Percentiles rank a stretch among this genome's conserved stretches.
Conservation (phyloP, 163 green algal genomes). For the Volvox carteri region DNA sequence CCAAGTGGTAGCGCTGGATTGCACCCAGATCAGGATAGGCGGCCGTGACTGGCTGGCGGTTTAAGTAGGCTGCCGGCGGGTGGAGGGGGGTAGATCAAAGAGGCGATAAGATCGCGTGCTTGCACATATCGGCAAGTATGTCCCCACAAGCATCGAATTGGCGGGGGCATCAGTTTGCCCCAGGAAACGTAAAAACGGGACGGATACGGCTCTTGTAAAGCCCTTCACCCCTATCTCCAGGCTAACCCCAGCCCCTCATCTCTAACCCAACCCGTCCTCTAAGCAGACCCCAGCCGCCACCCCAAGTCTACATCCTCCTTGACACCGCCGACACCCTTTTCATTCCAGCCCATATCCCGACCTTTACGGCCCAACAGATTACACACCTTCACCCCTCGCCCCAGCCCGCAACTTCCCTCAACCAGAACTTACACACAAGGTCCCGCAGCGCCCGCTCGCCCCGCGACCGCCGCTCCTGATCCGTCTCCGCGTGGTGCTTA, state of each 20-base stretch:
- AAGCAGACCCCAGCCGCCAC: neutral
- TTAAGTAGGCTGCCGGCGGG: slow-evolving; percentile 11
- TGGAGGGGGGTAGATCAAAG: too few species aligned
- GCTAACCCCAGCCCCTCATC: neutral
- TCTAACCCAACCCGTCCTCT: neutral
- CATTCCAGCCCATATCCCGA: neutral
- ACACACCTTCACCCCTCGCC: neutral
- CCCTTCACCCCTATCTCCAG: too few species aligned
- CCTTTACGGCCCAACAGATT: too few species aligned
- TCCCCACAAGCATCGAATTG: too few species aligned
- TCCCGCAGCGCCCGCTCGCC: slow-evolving; percentile 53
- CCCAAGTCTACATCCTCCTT: too few species aligned
- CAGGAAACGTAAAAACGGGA: too few species aligned
- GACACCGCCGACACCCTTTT: neutral
- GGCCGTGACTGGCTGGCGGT: slow-evolving; percentile 6
- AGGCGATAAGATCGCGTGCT: too few species aligned
- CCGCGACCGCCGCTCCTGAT: neutral
- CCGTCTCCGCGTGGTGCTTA: neutral
- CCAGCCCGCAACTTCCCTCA: neutral
- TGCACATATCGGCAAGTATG: too few species aligned
- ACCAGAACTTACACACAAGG: slow-evolving; percentile 10
- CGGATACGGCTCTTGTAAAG: too few species aligned
- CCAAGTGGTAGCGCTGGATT: slow-evolving; percentile 18
- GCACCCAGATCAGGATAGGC: neutral
- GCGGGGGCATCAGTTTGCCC: too few species aligned